Evolutionary conservation across 202 grass and related monocot genomes (phyloP).

Genomic region (Zizania palustris): DNA sequence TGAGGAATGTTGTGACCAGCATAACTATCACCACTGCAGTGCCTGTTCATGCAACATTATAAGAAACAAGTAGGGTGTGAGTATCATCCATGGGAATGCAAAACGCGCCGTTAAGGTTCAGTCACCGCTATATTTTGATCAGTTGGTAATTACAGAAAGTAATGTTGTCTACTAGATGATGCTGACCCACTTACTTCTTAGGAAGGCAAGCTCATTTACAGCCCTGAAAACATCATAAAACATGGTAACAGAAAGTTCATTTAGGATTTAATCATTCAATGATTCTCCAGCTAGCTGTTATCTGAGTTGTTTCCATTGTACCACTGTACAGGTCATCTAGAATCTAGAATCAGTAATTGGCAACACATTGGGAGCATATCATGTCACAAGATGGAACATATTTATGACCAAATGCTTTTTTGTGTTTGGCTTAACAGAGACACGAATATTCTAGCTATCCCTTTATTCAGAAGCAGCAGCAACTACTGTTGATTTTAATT

Average conservation of each 20-base stretch:
- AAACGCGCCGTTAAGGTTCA: conserved; percentile 22
- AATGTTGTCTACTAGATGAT: conserved; percentile 1
- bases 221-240: no score
- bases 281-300: neutral
- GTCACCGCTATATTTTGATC: neutral
- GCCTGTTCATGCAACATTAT: conserved; percentile 53
- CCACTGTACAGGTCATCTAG: neutral
- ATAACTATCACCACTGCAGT: conserved; percentile 94
- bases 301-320: neutral
- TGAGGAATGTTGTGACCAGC: conserved; percentile 91
- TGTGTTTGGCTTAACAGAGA: conserved; percentile 21
- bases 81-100: conserved; percentile 5
- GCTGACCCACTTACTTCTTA: neutral
- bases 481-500: conserved; percentile 5
- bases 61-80: conserved; percentile 9
- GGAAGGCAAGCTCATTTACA: conserved; percentile 17
- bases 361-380: neutral
- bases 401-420: neutral
- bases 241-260: neutral
- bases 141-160: neutral
- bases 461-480: neutral
- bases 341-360: neutral
- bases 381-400: neutral
- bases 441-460: neutral
- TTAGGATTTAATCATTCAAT: neutral